Percentiles rank a stretch among this genome's conserved stretches.
phyloP scores from a whole-genome alignment of 2,329 filamentous ascomycete species.

The Coleophoma cylindrospora region DNA sequence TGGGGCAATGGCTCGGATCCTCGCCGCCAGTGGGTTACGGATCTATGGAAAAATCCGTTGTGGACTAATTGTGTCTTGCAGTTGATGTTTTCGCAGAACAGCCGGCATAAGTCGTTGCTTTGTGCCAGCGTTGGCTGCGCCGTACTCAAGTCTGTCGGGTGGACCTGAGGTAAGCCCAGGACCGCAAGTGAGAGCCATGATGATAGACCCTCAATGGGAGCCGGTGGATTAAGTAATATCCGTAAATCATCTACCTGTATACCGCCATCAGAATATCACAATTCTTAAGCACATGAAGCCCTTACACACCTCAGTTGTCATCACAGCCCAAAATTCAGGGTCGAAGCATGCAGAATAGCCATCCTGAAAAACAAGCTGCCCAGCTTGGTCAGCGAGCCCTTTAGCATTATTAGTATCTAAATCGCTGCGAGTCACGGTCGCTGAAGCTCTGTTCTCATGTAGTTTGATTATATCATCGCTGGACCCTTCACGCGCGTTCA shows the following conservation, averaged over 20 bases:
- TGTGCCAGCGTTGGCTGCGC: constrained; percentile 12
- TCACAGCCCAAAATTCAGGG: constrained; percentile 13
- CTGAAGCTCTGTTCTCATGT: not conserved
- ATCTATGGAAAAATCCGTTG: constrained; percentile 54
- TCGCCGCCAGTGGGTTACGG: constrained; percentile 56
- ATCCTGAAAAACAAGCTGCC: constrained; percentile 16
- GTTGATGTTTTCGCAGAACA: constrained; percentile 66
- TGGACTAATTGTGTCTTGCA: constrained; percentile 64
- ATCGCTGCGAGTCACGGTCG: not conserved
- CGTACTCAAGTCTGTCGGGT: not conserved
- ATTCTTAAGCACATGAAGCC: not conserved
- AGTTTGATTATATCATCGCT: not conserved
- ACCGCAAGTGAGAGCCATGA: constrained; percentile 8
- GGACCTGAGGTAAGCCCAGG: not conserved
- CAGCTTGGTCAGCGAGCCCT: constrained; percentile 4
- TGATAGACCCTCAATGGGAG: not conserved
- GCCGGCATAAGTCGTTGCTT: constrained; percentile 56
- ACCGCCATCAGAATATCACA: not conserved
- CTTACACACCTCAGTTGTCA: constrained; percentile 11
- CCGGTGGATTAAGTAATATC: constrained; percentile 7
- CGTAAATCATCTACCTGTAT: constrained; percentile 13
- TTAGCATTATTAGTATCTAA: not conserved
- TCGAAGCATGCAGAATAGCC: constrained; percentile 13
- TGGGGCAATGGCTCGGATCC: constrained; percentile 22
- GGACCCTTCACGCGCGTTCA: not conserved